Conservation (phyloP, 2,329 filamentous ascomycete genomes). For the Triangularia verruculosa region DNA sequence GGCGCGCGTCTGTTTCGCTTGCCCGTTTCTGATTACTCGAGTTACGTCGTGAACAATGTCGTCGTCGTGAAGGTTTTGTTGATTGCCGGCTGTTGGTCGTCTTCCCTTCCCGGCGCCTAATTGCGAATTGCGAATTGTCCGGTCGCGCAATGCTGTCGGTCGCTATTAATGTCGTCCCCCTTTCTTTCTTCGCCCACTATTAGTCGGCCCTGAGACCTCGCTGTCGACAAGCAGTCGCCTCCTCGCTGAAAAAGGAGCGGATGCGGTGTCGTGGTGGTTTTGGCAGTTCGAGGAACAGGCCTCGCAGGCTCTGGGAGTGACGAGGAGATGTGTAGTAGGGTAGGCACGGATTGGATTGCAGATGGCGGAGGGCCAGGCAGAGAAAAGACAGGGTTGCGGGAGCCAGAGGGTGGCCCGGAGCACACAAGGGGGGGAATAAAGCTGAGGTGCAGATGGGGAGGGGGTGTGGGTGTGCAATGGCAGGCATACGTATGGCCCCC, state of each 20-base stretch:
- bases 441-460: conserved; percentile 22
- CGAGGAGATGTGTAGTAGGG: conserved; percentile 9
- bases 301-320: conserved; percentile 14
- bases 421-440: conserved; percentile 26
- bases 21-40: background rate
- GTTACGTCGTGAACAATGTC: background rate
- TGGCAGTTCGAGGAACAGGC: conserved; percentile 15
- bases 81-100: background rate
- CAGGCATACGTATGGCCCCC: conserved; percentile 20
- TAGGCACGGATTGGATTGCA: conserved; percentile 10
- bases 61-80: conserved; percentile 12
- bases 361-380: conserved; percentile 8
- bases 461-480: conserved; percentile 20
- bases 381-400: conserved; percentile 12
- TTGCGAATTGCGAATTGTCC: conserved; percentile 18
- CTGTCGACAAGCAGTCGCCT: conserved; percentile 18
- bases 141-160: conserved; percentile 19
- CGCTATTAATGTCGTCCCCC: conserved; percentile 8
- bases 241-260: conserved; percentile 14
- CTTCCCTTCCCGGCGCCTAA: conserved; percentile 20
- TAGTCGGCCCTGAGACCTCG: conserved; percentile 4
- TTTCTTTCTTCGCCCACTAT: conserved; percentile 4
- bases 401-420: conserved; percentile 17
- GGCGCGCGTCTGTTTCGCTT: background rate
- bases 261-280: conserved; percentile 18